Base-by-base conservation (phyloP, 805 yeast genomes). In the Lachancea cidri region DNA sequence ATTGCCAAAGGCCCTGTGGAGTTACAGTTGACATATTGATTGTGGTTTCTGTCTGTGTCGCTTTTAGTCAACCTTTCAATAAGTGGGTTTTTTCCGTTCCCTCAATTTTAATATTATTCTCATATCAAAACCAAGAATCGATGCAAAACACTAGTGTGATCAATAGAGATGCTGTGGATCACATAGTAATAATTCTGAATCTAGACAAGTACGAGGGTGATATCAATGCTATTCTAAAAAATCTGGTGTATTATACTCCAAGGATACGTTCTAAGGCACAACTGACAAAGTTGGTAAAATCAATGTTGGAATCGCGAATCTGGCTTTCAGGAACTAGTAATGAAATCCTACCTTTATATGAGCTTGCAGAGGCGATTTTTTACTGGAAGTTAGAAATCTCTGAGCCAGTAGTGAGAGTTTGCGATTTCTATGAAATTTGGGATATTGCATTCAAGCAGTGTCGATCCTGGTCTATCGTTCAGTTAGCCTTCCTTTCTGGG, bases 331-430 rank as follows among this genome's bases (percentile, higher is more conserved):
- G 20, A 1, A 17, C 39, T 3, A 17, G 24, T 5, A 52, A 51
- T 20, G 35, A 48, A 1, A 11, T 35, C 16, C 36, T 46, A 6
- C 38, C 41, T 24, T 27, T 56, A 5, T 47, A 46, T 17, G 53
- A 54, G 15, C 39, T 49, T 36, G 36, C 48, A 1, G 52, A 51
- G 29, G 49, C 53, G 5, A 49, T 60, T 8, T 47, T 54, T 7
- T 41, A 45, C 4, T 58, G 62, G 60, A 61, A 61, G 38, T 39
- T 60, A 16, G 50, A 55, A 27, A 57, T 61, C 3, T 60, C 65
- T 13, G 66, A 60, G 35, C 66, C 66, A 1, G 36, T 38, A 1
- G 29, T 61, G 6, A 24, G 51, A 5, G 16, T 57, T 13, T 29
- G 46, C 8, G 43, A 47, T 5, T 61, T 61, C 36, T 57, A 43